Percentiles rank a stretch among this genome's conserved stretches.
Evolutionary conservation across 2,329 filamentous ascomycete species (phyloP).

Genomic region (Pezizomycotina sp.): DNA sequence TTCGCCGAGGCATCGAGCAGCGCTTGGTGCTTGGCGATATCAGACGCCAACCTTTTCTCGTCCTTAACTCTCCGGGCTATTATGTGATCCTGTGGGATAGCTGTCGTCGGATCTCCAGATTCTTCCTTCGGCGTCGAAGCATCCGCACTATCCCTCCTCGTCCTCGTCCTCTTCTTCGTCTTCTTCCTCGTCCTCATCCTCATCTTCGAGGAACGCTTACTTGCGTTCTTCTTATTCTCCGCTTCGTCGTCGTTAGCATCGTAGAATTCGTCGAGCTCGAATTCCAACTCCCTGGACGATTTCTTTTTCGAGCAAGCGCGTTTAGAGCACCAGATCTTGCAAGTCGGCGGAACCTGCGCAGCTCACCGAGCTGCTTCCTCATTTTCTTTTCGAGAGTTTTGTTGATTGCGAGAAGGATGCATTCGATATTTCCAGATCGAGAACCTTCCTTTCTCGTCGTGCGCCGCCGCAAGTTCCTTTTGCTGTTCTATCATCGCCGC

Average conservation of each 20-base stretch:
- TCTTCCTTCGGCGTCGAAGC: conserved; percentile 28
- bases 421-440: conserved; percentile 93
- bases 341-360: conserved; percentile 71
- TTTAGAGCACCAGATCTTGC: conserved; percentile 37
- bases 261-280: conserved; percentile 24
- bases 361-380: conserved; percentile 73
- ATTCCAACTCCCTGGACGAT: neutral
- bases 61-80: conserved; percentile 59
- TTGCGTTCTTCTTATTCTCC: conserved; percentile 28
- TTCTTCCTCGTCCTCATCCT: conserved; percentile 33
- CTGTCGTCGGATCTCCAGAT: conserved; percentile 31
- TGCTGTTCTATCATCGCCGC: conserved; percentile 41
- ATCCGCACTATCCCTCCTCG: conserved; percentile 31
- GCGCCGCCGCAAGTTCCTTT: conserved; percentile 75
- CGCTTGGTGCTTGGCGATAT: conserved; percentile 77
- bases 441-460: conserved; percentile 77
- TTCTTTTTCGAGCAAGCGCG: conserved; percentile 7
- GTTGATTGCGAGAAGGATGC: conserved; percentile 92
- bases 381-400: conserved; percentile 79
- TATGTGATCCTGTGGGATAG: conserved; percentile 32
- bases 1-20: conserved; percentile 79
- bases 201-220: conserved; percentile 31
- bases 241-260: conserved; percentile 29
- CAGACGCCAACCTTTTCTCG: conserved; percentile 65
- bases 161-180: conserved; percentile 38